phyloP scores from a whole-genome alignment of 257 asterid species.

The Petrea volubilis region DNA sequence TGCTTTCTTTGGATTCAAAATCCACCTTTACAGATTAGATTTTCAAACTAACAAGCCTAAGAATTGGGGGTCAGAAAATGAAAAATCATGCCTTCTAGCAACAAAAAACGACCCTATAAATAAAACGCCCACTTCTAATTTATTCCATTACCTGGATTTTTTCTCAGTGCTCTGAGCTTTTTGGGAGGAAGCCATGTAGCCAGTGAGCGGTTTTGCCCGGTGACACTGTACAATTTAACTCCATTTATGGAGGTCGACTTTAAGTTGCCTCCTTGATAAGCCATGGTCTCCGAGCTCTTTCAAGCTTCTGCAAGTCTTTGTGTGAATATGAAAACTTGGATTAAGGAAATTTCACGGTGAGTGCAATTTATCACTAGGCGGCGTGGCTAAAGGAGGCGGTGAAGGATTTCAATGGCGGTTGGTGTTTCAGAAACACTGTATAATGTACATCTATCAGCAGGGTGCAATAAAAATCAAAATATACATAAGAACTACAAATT shows the following conservation, averaged over 20 bases:
- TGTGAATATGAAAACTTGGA: not conserved
- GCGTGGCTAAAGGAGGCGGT: too few species aligned
- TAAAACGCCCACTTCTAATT: not conserved
- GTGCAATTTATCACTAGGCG: too few species aligned
- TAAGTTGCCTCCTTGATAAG: constrained; percentile 77
- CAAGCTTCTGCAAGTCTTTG: constrained; percentile 4
- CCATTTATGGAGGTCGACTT: constrained; percentile 89
- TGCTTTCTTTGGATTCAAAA: not conserved
- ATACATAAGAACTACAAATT: too few species aligned
- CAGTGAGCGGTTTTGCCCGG: constrained; percentile 61
- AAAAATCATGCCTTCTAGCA: not conserved
- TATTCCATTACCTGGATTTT: constrained; percentile 58
- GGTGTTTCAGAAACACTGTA: too few species aligned
- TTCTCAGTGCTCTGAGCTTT: constrained; percentile 81
- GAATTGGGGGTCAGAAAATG: not conserved
- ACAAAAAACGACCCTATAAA: not conserved
- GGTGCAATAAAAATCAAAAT: too few species aligned
- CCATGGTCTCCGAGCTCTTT: constrained; percentile 43
- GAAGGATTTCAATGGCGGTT: too few species aligned
- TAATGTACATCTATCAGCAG: too few species aligned
- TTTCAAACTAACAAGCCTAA: not conserved
- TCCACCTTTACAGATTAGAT: not conserved
- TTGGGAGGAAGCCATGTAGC: constrained; percentile 91
- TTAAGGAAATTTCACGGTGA: not conserved
- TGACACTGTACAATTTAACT: constrained; percentile 75